A percentile compares a stretch with the other conserved stretches of the same genome.
These are phyloP conservation scores for Oryza punctata DNA, from an alignment of 176 grass and related monocot genomes.

Conservation along the genomic window DNA sequence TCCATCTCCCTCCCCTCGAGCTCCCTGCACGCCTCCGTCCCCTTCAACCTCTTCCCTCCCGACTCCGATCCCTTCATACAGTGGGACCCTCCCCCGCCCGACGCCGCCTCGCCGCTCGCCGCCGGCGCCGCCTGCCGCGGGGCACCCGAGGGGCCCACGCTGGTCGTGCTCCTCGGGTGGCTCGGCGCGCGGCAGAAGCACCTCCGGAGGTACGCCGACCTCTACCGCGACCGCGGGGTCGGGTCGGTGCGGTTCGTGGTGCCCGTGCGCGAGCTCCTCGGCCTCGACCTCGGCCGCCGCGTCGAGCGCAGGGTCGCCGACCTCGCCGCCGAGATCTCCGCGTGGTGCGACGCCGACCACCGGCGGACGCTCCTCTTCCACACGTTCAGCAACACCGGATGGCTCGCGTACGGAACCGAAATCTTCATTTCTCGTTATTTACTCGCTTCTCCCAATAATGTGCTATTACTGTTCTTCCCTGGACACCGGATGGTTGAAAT, in stretches of 20 bases:
- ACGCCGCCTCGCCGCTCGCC: slow-evolving; percentile 34
- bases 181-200: slow-evolving; percentile 89
- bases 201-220: slow-evolving; percentile 77
- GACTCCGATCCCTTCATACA: slow-evolving; percentile 61
- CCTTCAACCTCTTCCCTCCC: slow-evolving; percentile 34
- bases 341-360: slow-evolving; percentile 78
- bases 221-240: slow-evolving; percentile 78
- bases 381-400: slow-evolving; percentile 98
- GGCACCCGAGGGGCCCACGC: slow-evolving; percentile 44
- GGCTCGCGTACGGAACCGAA: slow-evolving; percentile 67
- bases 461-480: not conserved
- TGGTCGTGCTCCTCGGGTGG: slow-evolving; percentile 94
- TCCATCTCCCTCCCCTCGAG: slow-evolving; percentile 18
- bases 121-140: not conserved
- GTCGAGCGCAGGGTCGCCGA: slow-evolving; percentile 69
- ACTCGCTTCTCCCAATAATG: not conserved
- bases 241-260: slow-evolving; percentile 77
- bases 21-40: slow-evolving; percentile 11
- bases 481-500: not conserved
- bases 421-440: not conserved
- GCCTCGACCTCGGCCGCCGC: slow-evolving; percentile 74
- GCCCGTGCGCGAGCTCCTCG: slow-evolving; percentile 64
- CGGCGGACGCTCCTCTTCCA: slow-evolving; percentile 81
- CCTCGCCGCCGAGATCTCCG: slow-evolving; percentile 61
- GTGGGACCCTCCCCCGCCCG: slow-evolving; percentile 52